Base-by-base conservation (phyloP, 768 basidiomycete genomes). In the Tylopilus intermedius region DNA sequence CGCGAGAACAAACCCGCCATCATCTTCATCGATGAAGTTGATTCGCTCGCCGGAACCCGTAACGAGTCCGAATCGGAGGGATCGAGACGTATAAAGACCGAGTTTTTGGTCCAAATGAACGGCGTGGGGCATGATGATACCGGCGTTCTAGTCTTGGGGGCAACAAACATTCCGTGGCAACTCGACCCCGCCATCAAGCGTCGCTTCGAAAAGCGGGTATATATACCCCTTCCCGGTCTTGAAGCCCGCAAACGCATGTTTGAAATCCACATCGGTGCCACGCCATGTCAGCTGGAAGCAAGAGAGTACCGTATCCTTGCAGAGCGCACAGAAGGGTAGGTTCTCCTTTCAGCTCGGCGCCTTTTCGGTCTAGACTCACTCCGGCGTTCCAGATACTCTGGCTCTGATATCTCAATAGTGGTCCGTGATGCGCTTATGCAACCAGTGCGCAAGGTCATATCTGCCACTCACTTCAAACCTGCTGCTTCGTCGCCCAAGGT, bases 81-180 rank as follows among this genome's bases (percentile, higher is more conserved):
- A 5, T 90, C 90, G n/a, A 75, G 94, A 59, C 81, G 95, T 33
- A 97, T 98, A 68, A 98, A 97, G 79, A 97, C 95, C 0, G 95
- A 97, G 71, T 95, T 94, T 58, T 74, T 94, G 45, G 90, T 94
- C n/a, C 92, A 97, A 67, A 98, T 98, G 93, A 92, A 98, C 57
- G 96, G 96, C 38, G 95, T 98, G 2, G 96, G 96, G 0, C 92
- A 97, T 64, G 96, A 99, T 54, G 94, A 96, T 69, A 90, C 90
- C 0, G 96, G 96, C 8, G 91, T 99, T 0, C 79, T 99, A 18
- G 94, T 98, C 8, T 79, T 99, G 21, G 96, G 94, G 29, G 96
- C 96, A 8, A 99, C 96, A 5, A 99, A 99, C 60, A 96, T 98
- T 48, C 96, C 96, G 2, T 98, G 95, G 95, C 90, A 94, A 66